Evolutionary conservation across 1,284 basidiomycete species (phyloP).

Genomic region (Heterobasidion annosum): DNA sequence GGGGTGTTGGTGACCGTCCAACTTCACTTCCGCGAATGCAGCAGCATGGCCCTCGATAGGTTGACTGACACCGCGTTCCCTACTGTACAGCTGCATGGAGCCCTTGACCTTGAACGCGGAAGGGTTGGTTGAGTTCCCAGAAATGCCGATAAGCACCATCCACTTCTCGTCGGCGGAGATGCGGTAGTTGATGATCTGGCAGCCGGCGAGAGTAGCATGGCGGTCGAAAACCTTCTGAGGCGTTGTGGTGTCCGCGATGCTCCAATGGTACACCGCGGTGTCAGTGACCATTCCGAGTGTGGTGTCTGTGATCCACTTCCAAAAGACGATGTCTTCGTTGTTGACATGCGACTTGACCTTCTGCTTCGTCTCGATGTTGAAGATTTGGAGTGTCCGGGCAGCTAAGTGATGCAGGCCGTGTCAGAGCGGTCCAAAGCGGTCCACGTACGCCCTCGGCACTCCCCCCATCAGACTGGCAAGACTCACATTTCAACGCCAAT

Average conservation of each 20-base stretch:
- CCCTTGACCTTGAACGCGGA: conserved; percentile 98
- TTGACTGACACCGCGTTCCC: conserved; percentile 91
- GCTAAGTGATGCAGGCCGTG: conserved; percentile 37
- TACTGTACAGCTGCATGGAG: conserved; percentile 91
- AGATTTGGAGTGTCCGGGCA: conserved; percentile 91
- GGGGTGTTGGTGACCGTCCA: conserved; percentile 75
- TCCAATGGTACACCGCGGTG: conserved; percentile 92
- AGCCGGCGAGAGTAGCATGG: conserved; percentile 87
- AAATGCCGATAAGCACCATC: conserved; percentile 95
- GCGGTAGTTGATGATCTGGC: conserved; percentile 99
- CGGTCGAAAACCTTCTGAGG: conserved; percentile 93
- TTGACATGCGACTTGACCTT: conserved; percentile 96
- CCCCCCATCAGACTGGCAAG: no score
- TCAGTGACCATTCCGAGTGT: conserved; percentile 96
- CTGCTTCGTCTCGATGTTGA: conserved; percentile 95
- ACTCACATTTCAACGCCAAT: conserved; percentile 86
- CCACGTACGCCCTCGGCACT: no score
- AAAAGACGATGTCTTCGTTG: conserved; percentile 94
- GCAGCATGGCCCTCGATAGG: conserved; percentile 99
- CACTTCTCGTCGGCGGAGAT: conserved; percentile 91
- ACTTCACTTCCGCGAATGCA: conserved; percentile 87
- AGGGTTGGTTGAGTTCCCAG: conserved; percentile 87
- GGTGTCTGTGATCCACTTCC: conserved; percentile 95
- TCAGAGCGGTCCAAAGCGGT: not conserved
- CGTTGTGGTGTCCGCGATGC: conserved; percentile 64